phyloP scores from a whole-genome alignment of 306 rosid genomes.

The Sphenostylis stenocarpa region DNA sequence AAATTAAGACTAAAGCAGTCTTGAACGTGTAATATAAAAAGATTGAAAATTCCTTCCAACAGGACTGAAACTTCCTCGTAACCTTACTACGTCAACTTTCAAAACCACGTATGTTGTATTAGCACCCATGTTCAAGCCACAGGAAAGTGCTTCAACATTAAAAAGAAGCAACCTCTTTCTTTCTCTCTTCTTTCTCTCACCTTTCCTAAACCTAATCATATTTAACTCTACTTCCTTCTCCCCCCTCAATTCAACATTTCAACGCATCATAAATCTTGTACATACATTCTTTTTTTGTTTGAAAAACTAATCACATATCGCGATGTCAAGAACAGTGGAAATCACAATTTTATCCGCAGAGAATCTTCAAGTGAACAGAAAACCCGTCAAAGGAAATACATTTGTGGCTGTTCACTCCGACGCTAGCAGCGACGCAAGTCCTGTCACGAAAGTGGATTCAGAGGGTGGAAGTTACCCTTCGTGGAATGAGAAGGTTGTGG shows the following conservation, averaged over 20 bases:
- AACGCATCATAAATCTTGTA: background rate
- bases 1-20: no score
- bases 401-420: slow-evolving; percentile 51
- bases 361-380: slow-evolving; percentile 43
- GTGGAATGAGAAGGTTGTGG: slow-evolving; percentile 59
- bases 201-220: slow-evolving; percentile 1
- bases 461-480: slow-evolving; percentile 54
- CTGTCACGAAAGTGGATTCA: slow-evolving; percentile 33
- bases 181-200: slow-evolving; percentile 41
- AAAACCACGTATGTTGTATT: background rate
- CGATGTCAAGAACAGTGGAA: slow-evolving; percentile 42
- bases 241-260: background rate
- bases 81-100: background rate
- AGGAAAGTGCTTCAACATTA: background rate
- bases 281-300: background rate
- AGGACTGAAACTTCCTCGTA: background rate
- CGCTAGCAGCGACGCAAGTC: background rate
- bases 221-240: background rate
- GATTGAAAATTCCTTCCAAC: background rate
- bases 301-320: no score
- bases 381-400: slow-evolving; percentile 38
- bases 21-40: background rate
- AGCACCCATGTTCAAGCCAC: background rate
- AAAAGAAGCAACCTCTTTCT: slow-evolving; percentile 36
- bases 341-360: slow-evolving; percentile 62